Evolutionary conservation across 2,329 filamentous ascomycete genomes (phyloP).

Genomic region (Microcyclospora pomicola): DNA sequence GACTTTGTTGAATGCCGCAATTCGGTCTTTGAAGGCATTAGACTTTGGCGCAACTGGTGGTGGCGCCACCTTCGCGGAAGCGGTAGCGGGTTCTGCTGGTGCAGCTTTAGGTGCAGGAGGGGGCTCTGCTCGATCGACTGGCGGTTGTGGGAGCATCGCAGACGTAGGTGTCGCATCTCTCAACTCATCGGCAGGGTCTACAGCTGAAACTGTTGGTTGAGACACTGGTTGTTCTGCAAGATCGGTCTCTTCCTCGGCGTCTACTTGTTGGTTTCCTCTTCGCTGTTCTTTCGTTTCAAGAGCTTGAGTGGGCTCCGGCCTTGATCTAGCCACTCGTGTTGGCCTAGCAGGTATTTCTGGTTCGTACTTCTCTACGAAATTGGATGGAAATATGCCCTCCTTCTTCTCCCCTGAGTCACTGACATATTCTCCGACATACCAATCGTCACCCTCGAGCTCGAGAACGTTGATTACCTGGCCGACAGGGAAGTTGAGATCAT

Average conservation of each 20-base stretch:
- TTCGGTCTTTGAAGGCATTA: conserved; percentile 83
- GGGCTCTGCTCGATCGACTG: conserved; percentile 10
- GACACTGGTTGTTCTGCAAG: conserved; percentile 19
- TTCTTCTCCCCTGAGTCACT: conserved; percentile 60
- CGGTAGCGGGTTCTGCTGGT: conserved; percentile 24
- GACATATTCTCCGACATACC: conserved; percentile 80
- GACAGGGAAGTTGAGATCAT: conserved; percentile 75
- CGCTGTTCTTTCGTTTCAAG: conserved; percentile 2
- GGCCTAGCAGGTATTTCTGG: conserved; percentile 81
- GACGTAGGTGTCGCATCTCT: conserved; percentile 14
- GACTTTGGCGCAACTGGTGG: conserved; percentile 55
- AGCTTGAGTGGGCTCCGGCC: conserved; percentile 39
- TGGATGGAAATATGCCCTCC: conserved; percentile 84
- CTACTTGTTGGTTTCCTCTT: neutral
- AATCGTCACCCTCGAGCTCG: conserved; percentile 82
- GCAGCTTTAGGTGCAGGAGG: conserved; percentile 23
- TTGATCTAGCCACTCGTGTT: conserved; percentile 52
- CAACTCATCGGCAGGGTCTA: conserved; percentile 7
- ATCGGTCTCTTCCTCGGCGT: conserved; percentile 14
- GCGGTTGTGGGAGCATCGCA: conserved; percentile 9
- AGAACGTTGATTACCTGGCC: conserved; percentile 91
- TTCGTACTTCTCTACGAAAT: conserved; percentile 95
- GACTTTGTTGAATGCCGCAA: conserved; percentile 91
- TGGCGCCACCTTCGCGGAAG: conserved; percentile 39
- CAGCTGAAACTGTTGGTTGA: conserved; percentile 23